Evolutionary conservation across 2,329 filamentous ascomycete species (phyloP), one percentile per base, ranked within the genome.

Genomic region (Venturia carpophila): DNA sequence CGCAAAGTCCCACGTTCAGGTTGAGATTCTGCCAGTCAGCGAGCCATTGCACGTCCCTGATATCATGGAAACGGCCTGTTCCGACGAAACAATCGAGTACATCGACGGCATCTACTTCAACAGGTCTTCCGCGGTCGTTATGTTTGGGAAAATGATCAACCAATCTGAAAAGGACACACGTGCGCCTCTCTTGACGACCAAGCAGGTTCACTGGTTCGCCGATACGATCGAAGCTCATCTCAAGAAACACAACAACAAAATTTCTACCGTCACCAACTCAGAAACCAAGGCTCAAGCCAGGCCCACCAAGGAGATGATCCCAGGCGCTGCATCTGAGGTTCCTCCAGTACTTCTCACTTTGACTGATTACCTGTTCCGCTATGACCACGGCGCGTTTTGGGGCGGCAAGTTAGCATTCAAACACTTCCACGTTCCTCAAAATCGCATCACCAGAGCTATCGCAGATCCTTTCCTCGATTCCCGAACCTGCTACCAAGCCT

Each of bases 381-480:
- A 88, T 75, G 86, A 90, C 72, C 82, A 87, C 43, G 87, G 86
- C 62, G 85, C 82, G 1, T 89, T 89, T 75, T 90, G 87, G 87
- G 83, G 84, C 3, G 87, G 83, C 13, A 76, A 76, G 30, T 83
- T 85, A 66, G 84, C 85, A 1, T 89, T 86, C 74, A 73, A 76
- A 34, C 89, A 89, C 74, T 88, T 89, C 73, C 71, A 81, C 47
- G 82, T 76, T 55, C 87, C 87, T 0, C 88, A 88, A 74, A 89
- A 87, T 75, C 78, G 81, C 47, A 73, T 83, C 69, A 89, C 86
- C 0, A 81, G 87, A 21, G 82, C 78, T 70, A 71, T 83, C 19
- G 77, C 89, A 5, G 82, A 90, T 70, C 78, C 80, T 24, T 84
- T 88, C 67, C 77, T 88, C 70, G 83, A 85, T 71, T 86, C 87